Conservation (phyloP, 441 rosid species). For the Croton setiger region DNA sequence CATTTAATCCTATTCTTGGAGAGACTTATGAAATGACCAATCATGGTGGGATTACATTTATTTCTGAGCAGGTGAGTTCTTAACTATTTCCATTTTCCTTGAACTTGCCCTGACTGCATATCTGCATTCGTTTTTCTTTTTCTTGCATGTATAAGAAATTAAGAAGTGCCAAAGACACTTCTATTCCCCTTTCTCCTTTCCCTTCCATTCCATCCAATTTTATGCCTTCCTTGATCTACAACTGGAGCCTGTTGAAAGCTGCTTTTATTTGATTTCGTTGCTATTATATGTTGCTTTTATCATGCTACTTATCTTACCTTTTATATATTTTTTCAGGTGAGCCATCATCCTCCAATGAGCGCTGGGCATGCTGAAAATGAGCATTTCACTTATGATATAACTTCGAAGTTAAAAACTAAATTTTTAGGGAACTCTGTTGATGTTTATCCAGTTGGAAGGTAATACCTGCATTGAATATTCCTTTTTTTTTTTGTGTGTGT, state of each 20-base stretch:
- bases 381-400: conserved; percentile 81
- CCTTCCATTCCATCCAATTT: background rate
- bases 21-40: conserved; percentile 92
- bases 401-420: conserved; percentile 93
- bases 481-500: background rate
- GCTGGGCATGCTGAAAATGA: conserved; percentile 97
- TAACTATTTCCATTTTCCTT: background rate
- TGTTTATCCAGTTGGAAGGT: conserved; percentile 98
- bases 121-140: background rate
- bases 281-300: background rate
- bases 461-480: conserved; percentile 5
- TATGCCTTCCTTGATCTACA: background rate
- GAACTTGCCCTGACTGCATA: background rate
- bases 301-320: background rate
- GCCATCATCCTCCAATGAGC: conserved; percentile 98
- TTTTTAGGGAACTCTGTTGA: conserved; percentile 89
- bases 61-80: conserved; percentile 74
- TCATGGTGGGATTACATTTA: conserved; percentile 69
- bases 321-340: conserved; percentile 45
- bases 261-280: background rate
- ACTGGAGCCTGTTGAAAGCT: background rate
- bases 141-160: background rate
- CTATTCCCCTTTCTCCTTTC: background rate
- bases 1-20: conserved; percentile 97
- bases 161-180: background rate